A percentile compares a stretch with the other conserved stretches of the same genome.
phyloP scores from a whole-genome alignment of 2,329 filamentous ascomycete genomes.

The Hysterium pulicare region DNA sequence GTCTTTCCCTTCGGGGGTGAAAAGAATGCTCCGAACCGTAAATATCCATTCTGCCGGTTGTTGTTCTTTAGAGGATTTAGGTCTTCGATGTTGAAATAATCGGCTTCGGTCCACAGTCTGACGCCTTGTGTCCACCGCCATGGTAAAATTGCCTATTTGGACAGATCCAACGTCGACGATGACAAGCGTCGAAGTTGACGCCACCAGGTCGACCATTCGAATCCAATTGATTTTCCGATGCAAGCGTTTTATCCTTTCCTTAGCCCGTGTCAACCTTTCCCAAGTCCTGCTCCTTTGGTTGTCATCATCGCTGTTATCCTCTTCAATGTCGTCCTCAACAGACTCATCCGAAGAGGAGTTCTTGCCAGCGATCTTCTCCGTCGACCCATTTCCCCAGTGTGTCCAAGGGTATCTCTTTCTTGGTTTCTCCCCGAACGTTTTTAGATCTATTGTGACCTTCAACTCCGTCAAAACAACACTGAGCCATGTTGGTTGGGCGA shows the following conservation, averaged over 20 bases:
- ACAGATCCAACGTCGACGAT: slow-evolving; percentile 79
- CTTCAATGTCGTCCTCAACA: slow-evolving; percentile 10
- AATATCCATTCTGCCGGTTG: slow-evolving; percentile 92
- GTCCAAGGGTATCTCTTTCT: slow-evolving; percentile 28
- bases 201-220: slow-evolving; percentile 82
- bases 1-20: slow-evolving; percentile 80
- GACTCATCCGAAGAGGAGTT: slow-evolving; percentile 18
- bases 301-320: slow-evolving; percentile 32
- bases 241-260: slow-evolving; percentile 80
- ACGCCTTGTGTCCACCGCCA: slow-evolving; percentile 84
- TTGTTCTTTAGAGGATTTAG: slow-evolving; percentile 53
- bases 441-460: slow-evolving; percentile 76
- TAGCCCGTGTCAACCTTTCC: slow-evolving; percentile 72
- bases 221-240: slow-evolving; percentile 88
- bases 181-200: slow-evolving; percentile 72
- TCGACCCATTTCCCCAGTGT: slow-evolving; percentile 29
- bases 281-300: slow-evolving; percentile 67
- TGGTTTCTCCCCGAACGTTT: slow-evolving; percentile 51
- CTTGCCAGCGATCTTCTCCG: slow-evolving; percentile 17
- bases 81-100: slow-evolving; percentile 69
- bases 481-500: slow-evolving; percentile 94
- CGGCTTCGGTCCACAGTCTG: slow-evolving; percentile 90
- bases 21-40: slow-evolving; percentile 78
- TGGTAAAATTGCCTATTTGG: slow-evolving; percentile 77
- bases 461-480: slow-evolving; percentile 86